Percentiles rank a stretch among this genome's conserved stretches.
These are phyloP conservation scores for Salvia splendens DNA, from an alignment of 257 asterid species.

Conservation along the genomic window DNA sequence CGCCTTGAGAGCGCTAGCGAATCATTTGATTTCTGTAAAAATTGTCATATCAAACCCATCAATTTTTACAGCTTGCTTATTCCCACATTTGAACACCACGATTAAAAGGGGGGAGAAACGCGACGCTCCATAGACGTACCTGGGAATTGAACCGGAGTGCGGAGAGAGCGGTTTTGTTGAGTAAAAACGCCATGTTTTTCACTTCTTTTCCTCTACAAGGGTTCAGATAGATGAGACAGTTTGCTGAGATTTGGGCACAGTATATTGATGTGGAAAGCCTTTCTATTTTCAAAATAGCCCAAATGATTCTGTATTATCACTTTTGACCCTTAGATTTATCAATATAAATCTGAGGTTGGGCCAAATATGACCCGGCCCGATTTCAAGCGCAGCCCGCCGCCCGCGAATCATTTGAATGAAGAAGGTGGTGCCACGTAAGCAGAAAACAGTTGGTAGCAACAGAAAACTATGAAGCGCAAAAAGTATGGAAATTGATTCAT, in stretches of 20 bases:
- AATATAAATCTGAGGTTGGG: no score
- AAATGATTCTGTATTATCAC: background rate
- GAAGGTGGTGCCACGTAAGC: conserved; percentile 52
- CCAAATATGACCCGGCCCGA: conserved; percentile 12
- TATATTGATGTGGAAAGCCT: background rate
- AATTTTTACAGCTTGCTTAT: conserved; percentile 22
- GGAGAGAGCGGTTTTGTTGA: conserved; percentile 50
- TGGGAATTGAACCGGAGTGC: conserved; percentile 53
- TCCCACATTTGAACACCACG: conserved; percentile 1
- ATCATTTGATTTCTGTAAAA: conserved; percentile 45
- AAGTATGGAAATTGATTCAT: background rate
- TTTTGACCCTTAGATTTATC: background rate
- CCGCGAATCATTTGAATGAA: conserved; percentile 40
- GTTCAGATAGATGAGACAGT: conserved; percentile 9
- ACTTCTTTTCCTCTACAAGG: background rate
- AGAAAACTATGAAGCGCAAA: background rate
- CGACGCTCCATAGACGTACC: conserved; percentile 32
- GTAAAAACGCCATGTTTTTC: conserved; percentile 54
- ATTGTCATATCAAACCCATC: conserved; percentile 18
- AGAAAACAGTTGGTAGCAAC: conserved; percentile 18
- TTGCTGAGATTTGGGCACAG: conserved; percentile 4
- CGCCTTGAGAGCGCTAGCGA: conserved; percentile 50
- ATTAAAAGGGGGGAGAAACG: background rate
- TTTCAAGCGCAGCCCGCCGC: background rate
- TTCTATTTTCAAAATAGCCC: conserved; percentile 23